Evolutionary conservation across 345 rosid genomes (phyloP).

Genomic region (Heritiera fomes): DNA sequence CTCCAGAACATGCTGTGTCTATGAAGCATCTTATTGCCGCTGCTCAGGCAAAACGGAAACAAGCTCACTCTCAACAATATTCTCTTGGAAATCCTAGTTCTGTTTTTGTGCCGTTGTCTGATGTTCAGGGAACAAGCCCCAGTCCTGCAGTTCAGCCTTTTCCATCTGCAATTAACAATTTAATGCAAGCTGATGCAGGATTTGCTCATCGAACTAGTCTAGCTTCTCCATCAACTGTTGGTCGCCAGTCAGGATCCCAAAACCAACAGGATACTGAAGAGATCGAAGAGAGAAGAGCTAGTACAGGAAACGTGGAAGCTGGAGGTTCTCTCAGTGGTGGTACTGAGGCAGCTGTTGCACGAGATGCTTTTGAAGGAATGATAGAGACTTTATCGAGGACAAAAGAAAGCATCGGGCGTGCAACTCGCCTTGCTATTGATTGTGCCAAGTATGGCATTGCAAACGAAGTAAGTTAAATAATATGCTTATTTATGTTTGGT

Average conservation of each 20-base stretch:
- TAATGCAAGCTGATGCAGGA: conserved; percentile 42
- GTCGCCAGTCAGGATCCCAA: conserved; percentile 40
- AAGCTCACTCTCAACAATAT: conserved; percentile 62
- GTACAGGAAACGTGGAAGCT: conserved; percentile 53
- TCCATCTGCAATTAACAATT: conserved; percentile 42
- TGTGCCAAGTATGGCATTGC: conserved; percentile 96
- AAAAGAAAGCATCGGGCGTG: conserved; percentile 96
- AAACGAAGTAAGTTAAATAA: conserved; percentile 63
- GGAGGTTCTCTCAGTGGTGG: conserved; percentile 81
- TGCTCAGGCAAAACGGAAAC: conserved; percentile 88
- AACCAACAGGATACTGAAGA: conserved; percentile 60
- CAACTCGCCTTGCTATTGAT: conserved; percentile 92
- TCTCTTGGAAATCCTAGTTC: conserved; percentile 47
- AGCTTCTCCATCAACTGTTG: conserved; percentile 51
- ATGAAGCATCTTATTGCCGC: conserved; percentile 93
- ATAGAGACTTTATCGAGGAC: conserved; percentile 96
- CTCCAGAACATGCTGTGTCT: conserved; percentile 60
- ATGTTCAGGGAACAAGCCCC: conserved; percentile 47
- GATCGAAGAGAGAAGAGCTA: conserved; percentile 61
- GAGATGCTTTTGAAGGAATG: conserved; percentile 99
- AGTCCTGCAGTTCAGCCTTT: conserved; percentile 57
- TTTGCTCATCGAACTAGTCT: conserved; percentile 35
- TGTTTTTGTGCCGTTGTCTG: conserved; percentile 34
- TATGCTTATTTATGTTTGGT: neutral
- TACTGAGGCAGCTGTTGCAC: conserved; percentile 93